Evolutionary conservation across 2,329 filamentous ascomycete species (phyloP), one percentile per base, ranked within the genome.

Genomic region (Fusarium praegraminearum): DNA sequence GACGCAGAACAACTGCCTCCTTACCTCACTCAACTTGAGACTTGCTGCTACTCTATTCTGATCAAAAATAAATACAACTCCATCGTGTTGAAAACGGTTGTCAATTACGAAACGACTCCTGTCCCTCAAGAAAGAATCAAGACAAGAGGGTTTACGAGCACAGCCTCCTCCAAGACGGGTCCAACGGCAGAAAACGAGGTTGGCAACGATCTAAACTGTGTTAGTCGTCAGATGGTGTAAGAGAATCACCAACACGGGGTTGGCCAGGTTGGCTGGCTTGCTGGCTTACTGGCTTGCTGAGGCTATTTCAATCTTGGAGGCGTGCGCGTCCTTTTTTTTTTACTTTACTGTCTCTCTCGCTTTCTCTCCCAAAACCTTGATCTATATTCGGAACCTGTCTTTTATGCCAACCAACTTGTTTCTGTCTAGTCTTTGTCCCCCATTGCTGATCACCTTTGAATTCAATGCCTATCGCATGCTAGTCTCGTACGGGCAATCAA

Each of bases 141-240:
- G 26, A 26, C 49, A 28, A 26, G 32, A 35, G 41, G 26, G 20
- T 32, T 32, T 46, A 26, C 49, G 24, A 38, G 58, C 67, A 70
- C 67, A 68, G 67, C 67, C 67, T 60, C 67, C 41, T 55, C 16
- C 13, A 36, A 56, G 49, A 61, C 55, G 45, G 46, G 49, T 59
- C 15, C 30, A 66, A 67, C 55, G 45, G 62, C 52, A 66, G n/a
- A 53, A 69, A 57, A 70, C 67, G 67, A 70, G 67, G 63, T 70
- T 68, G 58, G 54, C 43, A 40, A 20, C 24, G 26, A 35, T 40
- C 54, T 70, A 68, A 44, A 41, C 35, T 40, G 20, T 40, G 24
- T 41, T 52, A 52, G 49, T 41, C n/a, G 33, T 41, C 24, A n/a
- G 49, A 52, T 70, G 67, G 67, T 70, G 67, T 57, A 54, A 54